A percentile compares a stretch with the other conserved stretches of the same genome.
Conservation (phyloP, 331 rosid species). For the Malus hybrid region DNA sequence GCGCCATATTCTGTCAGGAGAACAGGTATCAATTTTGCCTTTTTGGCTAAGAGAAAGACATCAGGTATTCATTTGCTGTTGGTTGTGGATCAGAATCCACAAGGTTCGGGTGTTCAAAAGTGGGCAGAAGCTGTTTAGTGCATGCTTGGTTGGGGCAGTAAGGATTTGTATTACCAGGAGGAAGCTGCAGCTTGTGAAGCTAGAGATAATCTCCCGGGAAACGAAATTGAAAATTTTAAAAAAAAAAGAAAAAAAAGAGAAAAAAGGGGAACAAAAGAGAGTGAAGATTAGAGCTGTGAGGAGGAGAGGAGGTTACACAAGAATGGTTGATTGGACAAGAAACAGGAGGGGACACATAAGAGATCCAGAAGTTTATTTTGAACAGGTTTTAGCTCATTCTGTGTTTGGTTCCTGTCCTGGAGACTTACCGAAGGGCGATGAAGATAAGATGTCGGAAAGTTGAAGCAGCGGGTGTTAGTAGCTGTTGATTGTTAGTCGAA, state of each 20-base stretch:
- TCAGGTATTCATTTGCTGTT: not conserved
- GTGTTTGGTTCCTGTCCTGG: not conserved
- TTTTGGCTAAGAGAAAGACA: constrained; percentile 25
- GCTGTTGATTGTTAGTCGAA: not conserved
- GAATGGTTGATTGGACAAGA: not conserved
- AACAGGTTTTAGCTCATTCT: not conserved
- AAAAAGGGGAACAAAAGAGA: not conserved
- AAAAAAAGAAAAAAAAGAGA: not conserved
- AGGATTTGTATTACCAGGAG: not conserved
- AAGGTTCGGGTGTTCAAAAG: not conserved
- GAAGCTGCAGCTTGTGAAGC: not conserved
- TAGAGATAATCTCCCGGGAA: not conserved
- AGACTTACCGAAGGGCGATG: not conserved
- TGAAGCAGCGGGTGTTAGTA: not conserved
- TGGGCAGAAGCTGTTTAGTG: not conserved
- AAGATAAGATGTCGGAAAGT: not conserved
- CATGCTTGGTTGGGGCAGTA: not conserved
- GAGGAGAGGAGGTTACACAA: not conserved
- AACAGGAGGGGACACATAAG: not conserved
- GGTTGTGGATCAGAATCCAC: not conserved
- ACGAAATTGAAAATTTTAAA: not conserved
- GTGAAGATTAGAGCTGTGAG: not conserved
- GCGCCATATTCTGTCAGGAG: constrained; percentile 23
- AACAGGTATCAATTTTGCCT: constrained; percentile 28
- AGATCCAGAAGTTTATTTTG: not conserved